Percentiles rank a stretch among this genome's conserved stretches.
These are phyloP conservation scores for Alternaria metachromatica DNA, from an alignment of 2,329 filamentous ascomycete genomes.

Conservation along the genomic window DNA sequence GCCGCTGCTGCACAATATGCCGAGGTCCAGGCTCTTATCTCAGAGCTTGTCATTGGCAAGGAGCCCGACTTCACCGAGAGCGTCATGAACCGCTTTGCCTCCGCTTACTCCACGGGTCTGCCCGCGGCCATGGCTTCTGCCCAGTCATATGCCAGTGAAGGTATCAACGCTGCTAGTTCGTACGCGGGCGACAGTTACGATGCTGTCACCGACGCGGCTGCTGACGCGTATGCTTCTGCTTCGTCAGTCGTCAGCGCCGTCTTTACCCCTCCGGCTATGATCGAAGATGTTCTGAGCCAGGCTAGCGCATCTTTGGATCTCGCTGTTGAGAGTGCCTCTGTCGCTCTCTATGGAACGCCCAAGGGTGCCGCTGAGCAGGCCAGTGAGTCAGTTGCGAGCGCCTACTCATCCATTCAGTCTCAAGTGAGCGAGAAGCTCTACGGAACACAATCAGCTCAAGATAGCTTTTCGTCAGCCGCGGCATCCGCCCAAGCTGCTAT, in stretches of 20 bases:
- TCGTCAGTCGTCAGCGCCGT: slow-evolving; percentile 56
- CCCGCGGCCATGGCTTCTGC: slow-evolving; percentile 62
- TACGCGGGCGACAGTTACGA: slow-evolving; percentile 56
- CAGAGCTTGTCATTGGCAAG: slow-evolving; percentile 77
- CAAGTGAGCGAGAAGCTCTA: slow-evolving; percentile 63
- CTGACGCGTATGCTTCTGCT: slow-evolving; percentile 56
- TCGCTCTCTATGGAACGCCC: slow-evolving; percentile 63
- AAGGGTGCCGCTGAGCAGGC: slow-evolving; percentile 63
- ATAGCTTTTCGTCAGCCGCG: slow-evolving; percentile 61
- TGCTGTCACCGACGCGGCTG: slow-evolving; percentile 60
- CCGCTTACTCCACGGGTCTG: slow-evolving; percentile 72
- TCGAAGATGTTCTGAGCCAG: slow-evolving; percentile 65
- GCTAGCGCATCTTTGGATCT: slow-evolving; percentile 64
- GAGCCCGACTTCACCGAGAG: slow-evolving; percentile 84
- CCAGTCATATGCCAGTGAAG: slow-evolving; percentile 60
- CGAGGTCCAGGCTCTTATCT: slow-evolving; percentile 73
- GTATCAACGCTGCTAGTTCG: slow-evolving; percentile 54
- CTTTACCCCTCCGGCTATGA: slow-evolving; percentile 64
- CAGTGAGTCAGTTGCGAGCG: slow-evolving; percentile 60
- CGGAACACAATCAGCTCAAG: slow-evolving; percentile 61
- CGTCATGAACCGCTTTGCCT: slow-evolving; percentile 73
- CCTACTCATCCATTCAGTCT: slow-evolving; percentile 58
- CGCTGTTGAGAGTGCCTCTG: slow-evolving; percentile 65
- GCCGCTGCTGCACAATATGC: slow-evolving; percentile 70
- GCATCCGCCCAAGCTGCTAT: slow-evolving; percentile 62